Evolutionary conservation across 495 filamentous ascomycete species (phyloP), one percentile per base, ranked within the genome.

Genomic region (Penicillium silybi): DNA sequence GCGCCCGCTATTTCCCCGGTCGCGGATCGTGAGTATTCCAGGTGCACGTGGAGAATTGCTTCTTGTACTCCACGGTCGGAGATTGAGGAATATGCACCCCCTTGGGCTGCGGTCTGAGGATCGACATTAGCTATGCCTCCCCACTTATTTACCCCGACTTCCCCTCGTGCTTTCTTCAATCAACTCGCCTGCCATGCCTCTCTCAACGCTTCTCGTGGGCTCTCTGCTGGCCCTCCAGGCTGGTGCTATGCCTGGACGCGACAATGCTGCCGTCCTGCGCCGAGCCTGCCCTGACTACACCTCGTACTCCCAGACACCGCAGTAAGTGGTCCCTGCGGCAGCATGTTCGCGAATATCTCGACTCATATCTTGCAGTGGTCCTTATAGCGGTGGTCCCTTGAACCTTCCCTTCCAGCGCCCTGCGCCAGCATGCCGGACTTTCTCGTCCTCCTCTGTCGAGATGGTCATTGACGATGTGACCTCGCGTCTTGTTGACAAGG

Each of bases 331-430:
- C 10, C 10, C 41, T 2, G 13, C 22, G 9, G 11, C 39, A 26
- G 27, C 18, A 23, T 0, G n/a, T n/a, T n/a, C 17, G 13, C 3
- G 10, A 38, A 32, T 20, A 4, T 6, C 15, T 11, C 3, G n/a
- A 15, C 51, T 59, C 26, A 61, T 10, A 34, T 6, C 48, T 25
- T 37, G 29, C 41, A 90, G 88, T 64, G 76, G 75, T 25, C 92
- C 93, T 10, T 82, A 85, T 51, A 93, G 89, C 69, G 79, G 83
- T 15, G 95, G 93, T 2, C 84, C 84, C 8, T 76, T 95, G 59
- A 74, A 78, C 16, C 78, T 99, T 4, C 92, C 93, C n/a, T 97
- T 83, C 68, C 93, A 99, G 67, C 81, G 93, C 41, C 93, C 93
- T 4, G 77, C 83, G 1, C 71, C 70, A 32, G 78, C 83, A 59